Evolutionary conservation across 257 asterid species (phyloP).

Genomic region (Dorcoceras hygrometricum): DNA sequence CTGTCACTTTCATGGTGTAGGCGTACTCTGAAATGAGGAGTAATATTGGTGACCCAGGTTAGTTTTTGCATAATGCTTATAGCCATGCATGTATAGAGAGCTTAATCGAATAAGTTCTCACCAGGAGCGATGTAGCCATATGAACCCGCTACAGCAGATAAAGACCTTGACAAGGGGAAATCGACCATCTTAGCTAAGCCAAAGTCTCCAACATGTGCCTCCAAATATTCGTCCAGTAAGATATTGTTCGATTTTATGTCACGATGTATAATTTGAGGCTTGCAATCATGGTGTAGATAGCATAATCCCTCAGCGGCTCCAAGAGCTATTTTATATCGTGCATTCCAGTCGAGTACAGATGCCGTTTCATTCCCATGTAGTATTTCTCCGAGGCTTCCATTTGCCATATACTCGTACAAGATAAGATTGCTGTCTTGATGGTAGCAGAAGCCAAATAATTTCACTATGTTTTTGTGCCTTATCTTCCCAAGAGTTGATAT

Average conservation of each 20-base stretch:
- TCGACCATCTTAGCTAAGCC: constrained; percentile 87
- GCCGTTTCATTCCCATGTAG: constrained; percentile 49
- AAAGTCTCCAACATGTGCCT: constrained; percentile 90
- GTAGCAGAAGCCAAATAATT: constrained; percentile 66
- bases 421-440: constrained; percentile 74
- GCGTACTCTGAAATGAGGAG: constrained; percentile 63
- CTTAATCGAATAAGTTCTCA: constrained; percentile 23
- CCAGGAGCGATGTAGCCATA: constrained; percentile 98
- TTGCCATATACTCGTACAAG: constrained; percentile 71
- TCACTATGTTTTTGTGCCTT: constrained; percentile 77
- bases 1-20: constrained; percentile 92
- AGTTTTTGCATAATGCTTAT: background rate
- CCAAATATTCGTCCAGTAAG: constrained; percentile 62
- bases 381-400: constrained; percentile 81
- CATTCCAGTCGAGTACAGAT: constrained; percentile 55
- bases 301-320: constrained; percentile 88
- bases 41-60: background rate
- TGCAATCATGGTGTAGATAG: constrained; percentile 78
- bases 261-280: constrained; percentile 80
- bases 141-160: constrained; percentile 96
- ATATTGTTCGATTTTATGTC: constrained; percentile 87
- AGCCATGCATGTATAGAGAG: background rate
- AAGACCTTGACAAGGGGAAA: constrained; percentile 67
- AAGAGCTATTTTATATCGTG: constrained; percentile 65
- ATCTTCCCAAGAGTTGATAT: constrained; percentile 78